Evolutionary conservation across 345 rosid genomes (phyloP), one percentile per base, ranked within the genome.

Genomic region (Salix exigua): DNA sequence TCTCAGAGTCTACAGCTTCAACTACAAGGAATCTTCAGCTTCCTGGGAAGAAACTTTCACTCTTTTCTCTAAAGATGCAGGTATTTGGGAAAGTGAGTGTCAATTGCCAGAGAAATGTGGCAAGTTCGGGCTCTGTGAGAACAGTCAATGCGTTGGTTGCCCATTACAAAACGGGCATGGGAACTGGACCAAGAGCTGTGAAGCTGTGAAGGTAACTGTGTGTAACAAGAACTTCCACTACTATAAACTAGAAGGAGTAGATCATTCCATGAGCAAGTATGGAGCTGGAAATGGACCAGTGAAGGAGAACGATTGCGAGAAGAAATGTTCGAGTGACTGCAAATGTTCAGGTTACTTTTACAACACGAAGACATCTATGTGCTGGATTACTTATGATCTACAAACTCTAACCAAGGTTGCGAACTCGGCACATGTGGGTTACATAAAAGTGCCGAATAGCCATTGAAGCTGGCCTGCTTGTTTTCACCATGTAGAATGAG

Each of bases 271-370:
- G 73, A 66, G 82, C 69, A 86, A 82, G 82, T 87, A 86, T 66
- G 86, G 79, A 31, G 70, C 21, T 37, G 91, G 90, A 18, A 60
- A 69, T 25, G 88, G 85, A 17, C 78, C 84, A 1, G 33, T 80
- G 21, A 85, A 79, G 69, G 82, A 82, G 84, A 78, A 75, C 19
- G 88, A 71, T 0, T 91, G 96, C 64, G 85, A 86, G 7, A 84
- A 64, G 2, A 88, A 87, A 77, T 93, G 91, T 48, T 84, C 79
- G 3, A 68, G 60, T 3, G 89, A 88, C 77, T 91, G 95, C 65
- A 90, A 83, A 76, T 89, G 91, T 75, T 75, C 85, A 82, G 91
- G 95, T 2, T 88, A 88, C 19, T 91, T 89, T 66, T 89, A 87
- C 76, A 82, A 81, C 33, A 81, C 72, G 55, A 82, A 85, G 37